Base-by-base conservation (phyloP, 2,329 filamentous ascomycete genomes). In the Fusarium caatingaense region DNA sequence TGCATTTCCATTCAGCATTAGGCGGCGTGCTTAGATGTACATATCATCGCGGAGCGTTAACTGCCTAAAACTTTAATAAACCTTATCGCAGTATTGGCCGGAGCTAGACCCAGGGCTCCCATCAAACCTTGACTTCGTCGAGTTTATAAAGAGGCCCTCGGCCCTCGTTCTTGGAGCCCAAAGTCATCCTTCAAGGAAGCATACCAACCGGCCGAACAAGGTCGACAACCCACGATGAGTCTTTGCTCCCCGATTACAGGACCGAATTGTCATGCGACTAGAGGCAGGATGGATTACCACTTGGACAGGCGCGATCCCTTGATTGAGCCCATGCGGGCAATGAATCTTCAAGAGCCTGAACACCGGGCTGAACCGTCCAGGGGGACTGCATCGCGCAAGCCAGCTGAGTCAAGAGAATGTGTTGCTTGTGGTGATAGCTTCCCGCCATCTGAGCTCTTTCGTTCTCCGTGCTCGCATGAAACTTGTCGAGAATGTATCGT, bases 401-500 rank as follows among this genome's bases (percentile, higher is more conserved):
- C 50, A 1, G 8, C 42, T 8, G 6, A 49, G 3, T 48, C 8
- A 0, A 13, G 1, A 7, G 49, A 66, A 15, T 69, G 68, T 15
- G 25, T 66, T 2, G 48, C 46, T 9, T 70, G 66, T 5, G 18
- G 16, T 6, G 68, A 70, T 6, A 12, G 8, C 0, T 60, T 61
- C 12, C 10, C 27, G 0, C 4, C 15, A 8, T 21, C 46, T 8
- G 48, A 47, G 0, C 30, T 66, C 2, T 42, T 9, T 0, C n/a
- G 11, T 1, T 7, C 18, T 0, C 76, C 82, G 25, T 80, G 87
- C 74, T 12, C 74, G 0, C 86, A 90, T 62, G 75, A 81, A 2
- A 89, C 88, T 71, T 91, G 87, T 65, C 76, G 74, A 0, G 69
- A 59, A 1, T 90, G 88, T 65, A 68, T 90, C 0, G 65, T 72